Evolutionary conservation across 805 yeast species (phyloP).

Genomic region (Lipomyces mesembrius): DNA sequence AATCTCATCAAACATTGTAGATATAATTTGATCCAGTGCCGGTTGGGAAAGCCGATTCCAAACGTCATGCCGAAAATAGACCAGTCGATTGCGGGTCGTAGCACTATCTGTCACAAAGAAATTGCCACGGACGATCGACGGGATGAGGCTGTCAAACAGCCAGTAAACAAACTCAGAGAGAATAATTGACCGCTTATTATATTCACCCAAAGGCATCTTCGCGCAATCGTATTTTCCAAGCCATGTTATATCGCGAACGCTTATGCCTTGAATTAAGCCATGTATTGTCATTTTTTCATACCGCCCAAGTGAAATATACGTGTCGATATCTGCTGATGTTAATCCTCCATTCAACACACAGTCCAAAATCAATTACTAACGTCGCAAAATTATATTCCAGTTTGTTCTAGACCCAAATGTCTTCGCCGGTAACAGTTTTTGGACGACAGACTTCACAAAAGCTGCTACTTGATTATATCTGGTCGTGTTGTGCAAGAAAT

Average conservation of each 20-base stretch:
- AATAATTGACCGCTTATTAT: slow-evolving; percentile 46
- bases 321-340: slow-evolving; percentile 19
- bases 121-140: slow-evolving; percentile 54
- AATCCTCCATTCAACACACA: background rate
- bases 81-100: slow-evolving; percentile 46
- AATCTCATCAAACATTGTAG: slow-evolving; percentile 24
- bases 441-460: slow-evolving; percentile 17
- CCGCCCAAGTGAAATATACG: slow-evolving; percentile 49
- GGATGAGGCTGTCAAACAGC: slow-evolving; percentile 57
- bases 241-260: slow-evolving; percentile 60
- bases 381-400: background rate
- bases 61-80: slow-evolving; percentile 60
- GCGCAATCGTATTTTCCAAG: slow-evolving; percentile 46
- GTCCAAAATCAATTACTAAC: slow-evolving; percentile 8
- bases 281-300: slow-evolving; percentile 47
- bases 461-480: slow-evolving; percentile 16
- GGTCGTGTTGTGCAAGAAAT: slow-evolving; percentile 10
- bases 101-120: slow-evolving; percentile 72
- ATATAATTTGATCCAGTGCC: slow-evolving; percentile 47
- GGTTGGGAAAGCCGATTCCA: slow-evolving; percentile 57
- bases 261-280: slow-evolving; percentile 48
- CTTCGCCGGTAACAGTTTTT: slow-evolving; percentile 17
- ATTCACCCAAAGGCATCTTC: slow-evolving; percentile 51
- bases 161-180: slow-evolving; percentile 58
- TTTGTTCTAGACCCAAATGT: slow-evolving; percentile 20